These are phyloP conservation scores for Sporothrix brasiliensis DNA, from an alignment of 2,329 filamentous ascomycete genomes.

Conservation along the genomic window DNA sequence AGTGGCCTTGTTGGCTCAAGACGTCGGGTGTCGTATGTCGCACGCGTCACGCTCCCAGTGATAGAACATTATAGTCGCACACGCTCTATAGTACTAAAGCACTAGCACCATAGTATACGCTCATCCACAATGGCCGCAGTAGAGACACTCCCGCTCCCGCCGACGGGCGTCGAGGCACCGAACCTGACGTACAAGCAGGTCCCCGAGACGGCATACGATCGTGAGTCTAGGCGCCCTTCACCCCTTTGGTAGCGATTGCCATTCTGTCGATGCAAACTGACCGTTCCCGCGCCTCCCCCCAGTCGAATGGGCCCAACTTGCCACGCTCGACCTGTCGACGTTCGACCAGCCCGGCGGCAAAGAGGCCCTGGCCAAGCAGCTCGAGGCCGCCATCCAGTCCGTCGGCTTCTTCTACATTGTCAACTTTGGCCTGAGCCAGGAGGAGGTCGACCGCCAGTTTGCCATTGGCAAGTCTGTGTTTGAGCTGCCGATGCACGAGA, in stretches of 20 bases:
- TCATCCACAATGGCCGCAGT: constrained; percentile 24
- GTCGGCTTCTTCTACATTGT: constrained; percentile 59
- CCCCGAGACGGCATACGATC: constrained; percentile 44
- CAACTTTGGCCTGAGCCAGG: constrained; percentile 59
- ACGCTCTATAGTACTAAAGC: too few relatives aligned
- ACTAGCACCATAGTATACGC: too few relatives aligned
- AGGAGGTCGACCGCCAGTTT: constrained; percentile 59
- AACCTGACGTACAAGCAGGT: constrained; percentile 43
- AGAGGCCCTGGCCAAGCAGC: constrained; percentile 42
- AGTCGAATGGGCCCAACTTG: constrained; percentile 35
- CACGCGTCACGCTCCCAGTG: too few relatives aligned
- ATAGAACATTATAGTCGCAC: too few relatives aligned
- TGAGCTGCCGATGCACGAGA: constrained; percentile 55
- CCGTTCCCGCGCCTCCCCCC: too few relatives aligned
- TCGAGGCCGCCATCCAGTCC: constrained; percentile 49
- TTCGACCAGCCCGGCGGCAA: constrained; percentile 43
- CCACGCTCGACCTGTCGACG: constrained; percentile 41
- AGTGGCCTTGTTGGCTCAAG: too few relatives aligned
- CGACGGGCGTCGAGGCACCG: neutral
- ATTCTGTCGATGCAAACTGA: too few relatives aligned
- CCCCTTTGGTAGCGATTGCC: too few relatives aligned
- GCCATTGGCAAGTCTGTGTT: constrained; percentile 57
- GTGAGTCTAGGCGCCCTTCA: constrained; percentile 36
- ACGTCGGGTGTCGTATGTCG: too few relatives aligned
- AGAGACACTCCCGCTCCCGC: neutral